Evolutionary conservation across 768 basidiomycete genomes (phyloP).

Genomic region (Sporobolomyces phaffii): DNA sequence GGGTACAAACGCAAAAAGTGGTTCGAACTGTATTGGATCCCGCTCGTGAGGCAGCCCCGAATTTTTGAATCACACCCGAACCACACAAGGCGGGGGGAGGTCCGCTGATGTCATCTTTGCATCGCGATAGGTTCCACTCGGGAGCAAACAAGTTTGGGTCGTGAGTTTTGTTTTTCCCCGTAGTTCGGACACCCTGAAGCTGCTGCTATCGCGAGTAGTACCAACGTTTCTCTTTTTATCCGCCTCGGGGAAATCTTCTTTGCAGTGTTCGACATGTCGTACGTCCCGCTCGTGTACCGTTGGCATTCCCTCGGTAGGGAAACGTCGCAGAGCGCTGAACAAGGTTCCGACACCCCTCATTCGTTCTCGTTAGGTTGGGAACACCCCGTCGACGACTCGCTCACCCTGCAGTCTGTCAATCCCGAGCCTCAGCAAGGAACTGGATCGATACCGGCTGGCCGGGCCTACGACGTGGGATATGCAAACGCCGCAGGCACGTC

Average conservation of each 20-base stretch:
- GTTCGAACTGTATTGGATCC: conserved; percentile 17
- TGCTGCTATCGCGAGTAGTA: too few species aligned
- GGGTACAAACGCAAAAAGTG: conserved; percentile 2
- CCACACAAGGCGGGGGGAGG: too few species aligned
- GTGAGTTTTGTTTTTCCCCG: neutral
- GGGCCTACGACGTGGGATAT: conserved; percentile 6
- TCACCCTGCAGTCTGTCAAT: neutral
- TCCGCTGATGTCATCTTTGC: too few species aligned
- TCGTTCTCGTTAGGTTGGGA: conserved; percentile 2
- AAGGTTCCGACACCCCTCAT: too few species aligned
- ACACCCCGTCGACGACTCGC: neutral
- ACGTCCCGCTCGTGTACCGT: neutral
- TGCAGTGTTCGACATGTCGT: conserved; percentile 2
- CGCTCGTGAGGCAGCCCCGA: neutral
- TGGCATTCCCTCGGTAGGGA: too few species aligned
- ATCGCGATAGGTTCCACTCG: conserved; percentile 8
- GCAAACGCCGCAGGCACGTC: neutral
- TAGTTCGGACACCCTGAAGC: neutral
- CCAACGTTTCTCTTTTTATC: too few species aligned
- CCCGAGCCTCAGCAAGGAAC: too few species aligned
- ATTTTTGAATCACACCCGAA: too few species aligned
- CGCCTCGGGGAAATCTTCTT: too few species aligned
- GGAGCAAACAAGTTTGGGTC: neutral
- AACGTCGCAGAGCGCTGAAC: too few species aligned
- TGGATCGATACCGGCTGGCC: neutral